Base-by-base conservation (phyloP, 345 rosid genomes). In the Cardamine chenopodiifolia region DNA sequence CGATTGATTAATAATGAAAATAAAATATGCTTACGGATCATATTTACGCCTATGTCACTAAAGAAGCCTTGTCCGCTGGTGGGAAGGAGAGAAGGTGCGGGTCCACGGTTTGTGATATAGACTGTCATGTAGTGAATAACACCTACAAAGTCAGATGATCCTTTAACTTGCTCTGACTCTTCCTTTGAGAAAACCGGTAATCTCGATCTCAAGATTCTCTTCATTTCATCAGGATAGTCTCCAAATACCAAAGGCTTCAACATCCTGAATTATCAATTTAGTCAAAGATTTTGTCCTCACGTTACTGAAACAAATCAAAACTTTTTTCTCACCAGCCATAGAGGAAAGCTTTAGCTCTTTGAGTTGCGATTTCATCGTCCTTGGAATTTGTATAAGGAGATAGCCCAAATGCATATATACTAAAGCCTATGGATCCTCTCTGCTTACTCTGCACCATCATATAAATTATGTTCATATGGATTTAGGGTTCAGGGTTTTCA, bases 181-280 rank as follows among this genome's bases (percentile, higher is more conserved):
- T 58, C 22, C 23, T 53, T 3, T 2, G 88, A 78, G 82, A 93
- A 89, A 65, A 66, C 54, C 1, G 96, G 96, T 68, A 93, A 75
- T 66, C 97, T 93, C 7, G 90, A 76, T 29, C 90, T 92, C 13
- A 72, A 82, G 37, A 17, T 83, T 64, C 76, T 79, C 78, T 87
- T 89, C 96, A 91, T 87, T 60, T 26, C 71, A 45, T 79, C 74
- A 0, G 98, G 97, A 73, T 91, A 91, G 54, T 93, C 94, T 6
- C 98, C 96, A 72, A 70, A 85, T 18, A 86, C 74, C 81, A 91
- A 68, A 4, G 97, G 96, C 73, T 88, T 67, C 22, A 80, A 50
- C 62, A 86, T 62, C 96, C 96, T 93, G 23, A 2, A 34, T 29
- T 23, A n/a, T 25, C 9, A 37, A 4, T 8, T 44, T 34, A 23